Evolutionary conservation across 164 flowering plant genomes (phyloP).

Genomic region (Piper longum): DNA sequence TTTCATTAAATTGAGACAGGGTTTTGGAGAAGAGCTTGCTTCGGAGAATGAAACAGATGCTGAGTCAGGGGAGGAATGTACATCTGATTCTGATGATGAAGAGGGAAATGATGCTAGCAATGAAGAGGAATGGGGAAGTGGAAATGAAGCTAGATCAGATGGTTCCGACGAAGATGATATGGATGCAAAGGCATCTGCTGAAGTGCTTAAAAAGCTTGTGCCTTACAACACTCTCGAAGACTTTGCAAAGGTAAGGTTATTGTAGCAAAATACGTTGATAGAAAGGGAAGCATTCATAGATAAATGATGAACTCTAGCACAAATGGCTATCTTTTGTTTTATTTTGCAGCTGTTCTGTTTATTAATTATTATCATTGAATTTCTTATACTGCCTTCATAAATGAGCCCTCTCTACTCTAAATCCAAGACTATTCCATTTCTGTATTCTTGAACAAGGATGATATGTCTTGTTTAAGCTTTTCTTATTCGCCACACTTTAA

Average conservation of each 20-base stretch:
- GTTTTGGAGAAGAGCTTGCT: conserved; percentile 53
- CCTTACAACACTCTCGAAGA: conserved; percentile 49
- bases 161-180: conserved; percentile 56
- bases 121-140: conserved; percentile 69
- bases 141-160: conserved; percentile 55
- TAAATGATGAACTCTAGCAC: too few relatives aligned
- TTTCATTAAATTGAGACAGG: conserved; percentile 31
- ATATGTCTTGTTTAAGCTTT: too few relatives aligned
- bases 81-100: conserved; percentile 67
- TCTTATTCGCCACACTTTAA: too few relatives aligned
- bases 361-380: too few relatives aligned
- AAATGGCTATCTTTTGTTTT: too few relatives aligned
- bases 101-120: conserved; percentile 70
- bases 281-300: not conserved
- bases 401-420: too few relatives aligned
- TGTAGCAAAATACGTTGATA: not conserved
- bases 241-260: conserved; percentile 50
- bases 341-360: too few relatives aligned
- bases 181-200: conserved; percentile 51
- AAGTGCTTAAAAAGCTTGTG: conserved; percentile 67
- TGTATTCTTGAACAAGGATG: too few relatives aligned
- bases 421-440: too few relatives aligned
- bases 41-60: conserved; percentile 69
- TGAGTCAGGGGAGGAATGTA: conserved; percentile 50
- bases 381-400: too few relatives aligned